Conservation (phyloP, 306 rosid species). For the Rubus parviflorus region DNA sequence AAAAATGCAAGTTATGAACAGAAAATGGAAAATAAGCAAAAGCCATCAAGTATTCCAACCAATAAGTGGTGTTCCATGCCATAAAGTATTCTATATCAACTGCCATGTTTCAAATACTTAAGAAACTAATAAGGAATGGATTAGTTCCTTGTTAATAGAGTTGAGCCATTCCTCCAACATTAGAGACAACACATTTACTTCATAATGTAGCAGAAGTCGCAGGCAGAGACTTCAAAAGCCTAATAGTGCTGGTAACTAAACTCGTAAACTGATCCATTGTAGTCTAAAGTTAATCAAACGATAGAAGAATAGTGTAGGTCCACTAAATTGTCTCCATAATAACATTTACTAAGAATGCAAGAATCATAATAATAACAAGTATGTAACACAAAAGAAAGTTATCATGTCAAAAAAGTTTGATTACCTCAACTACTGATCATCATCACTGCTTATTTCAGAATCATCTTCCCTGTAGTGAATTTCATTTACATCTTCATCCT, state of each 20-base stretch:
- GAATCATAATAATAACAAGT: not conserved
- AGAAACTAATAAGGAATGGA: not conserved
- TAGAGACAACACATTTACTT: not conserved
- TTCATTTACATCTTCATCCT: conserved; percentile 50
- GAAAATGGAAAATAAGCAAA: not conserved
- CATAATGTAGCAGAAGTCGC: not conserved
- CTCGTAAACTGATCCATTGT: not conserved
- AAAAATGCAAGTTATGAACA: not conserved
- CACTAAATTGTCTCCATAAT: conserved; percentile 6
- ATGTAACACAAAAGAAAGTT: not conserved
- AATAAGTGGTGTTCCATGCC: not conserved
- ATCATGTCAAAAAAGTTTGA: not conserved
- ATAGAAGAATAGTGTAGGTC: not conserved
- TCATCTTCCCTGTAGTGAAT: conserved; percentile 53
- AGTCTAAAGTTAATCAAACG: not conserved
- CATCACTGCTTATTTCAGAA: conserved; percentile 78
- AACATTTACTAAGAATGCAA: not conserved
- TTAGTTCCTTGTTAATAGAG: not conserved
- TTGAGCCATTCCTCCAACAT: not conserved
- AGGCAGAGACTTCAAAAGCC: not conserved
- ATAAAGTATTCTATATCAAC: not conserved
- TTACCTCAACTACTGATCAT: conserved; percentile 46
- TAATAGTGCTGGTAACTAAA: not conserved
- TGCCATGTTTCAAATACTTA: not conserved
- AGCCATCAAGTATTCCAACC: not conserved